Conservation (phyloP, 768 basidiomycete genomes). For the Hericium coralloides region DNA sequence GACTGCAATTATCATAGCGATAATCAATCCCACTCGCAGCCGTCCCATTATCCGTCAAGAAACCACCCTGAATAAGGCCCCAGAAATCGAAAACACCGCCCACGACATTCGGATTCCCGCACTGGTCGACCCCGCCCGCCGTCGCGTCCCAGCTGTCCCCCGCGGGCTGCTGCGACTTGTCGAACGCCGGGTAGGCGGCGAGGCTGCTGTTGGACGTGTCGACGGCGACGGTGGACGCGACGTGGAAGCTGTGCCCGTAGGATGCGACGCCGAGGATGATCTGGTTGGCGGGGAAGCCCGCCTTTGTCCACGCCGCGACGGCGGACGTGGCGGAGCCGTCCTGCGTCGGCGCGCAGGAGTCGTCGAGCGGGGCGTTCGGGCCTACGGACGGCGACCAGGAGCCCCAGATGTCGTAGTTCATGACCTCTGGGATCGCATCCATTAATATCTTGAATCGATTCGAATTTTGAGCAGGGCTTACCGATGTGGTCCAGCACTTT, state of each 20-base stretch:
- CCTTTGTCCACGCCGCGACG: slow-evolving; percentile 65
- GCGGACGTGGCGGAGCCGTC: slow-evolving; percentile 75
- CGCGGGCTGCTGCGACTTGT: slow-evolving; percentile 7
- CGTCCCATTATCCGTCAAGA: slow-evolving; percentile 35
- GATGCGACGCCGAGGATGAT: slow-evolving; percentile 81
- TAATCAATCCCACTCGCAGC: slow-evolving; percentile 37
- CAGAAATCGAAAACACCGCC: slow-evolving; percentile 51
- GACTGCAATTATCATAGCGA: slow-evolving; percentile 29
- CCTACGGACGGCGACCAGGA: slow-evolving; percentile 49
- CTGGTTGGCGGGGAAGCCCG: slow-evolving; percentile 68
- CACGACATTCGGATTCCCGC: slow-evolving; percentile 43
- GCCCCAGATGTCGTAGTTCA: slow-evolving; percentile 66
- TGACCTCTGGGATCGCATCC: slow-evolving; percentile 25
- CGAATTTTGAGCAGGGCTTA: background rate
- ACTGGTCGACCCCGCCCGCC: slow-evolving; percentile 37
- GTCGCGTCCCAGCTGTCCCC: slow-evolving; percentile 42
- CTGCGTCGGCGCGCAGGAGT: slow-evolving; percentile 55
- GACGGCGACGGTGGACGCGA: slow-evolving; percentile 29
- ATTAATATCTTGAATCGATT: background rate
- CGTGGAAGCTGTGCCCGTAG: slow-evolving; percentile 69
- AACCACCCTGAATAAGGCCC: slow-evolving; percentile 46
- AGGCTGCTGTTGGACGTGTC: slow-evolving; percentile 17
- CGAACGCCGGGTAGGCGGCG: slow-evolving; percentile 8
- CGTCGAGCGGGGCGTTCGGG: slow-evolving; percentile 81
- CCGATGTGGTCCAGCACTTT: slow-evolving; percentile 56